These are phyloP conservation scores for Sporobolomyces pararoseus DNA, from an alignment of 768 basidiomycete species.

Conservation along the genomic window DNA sequence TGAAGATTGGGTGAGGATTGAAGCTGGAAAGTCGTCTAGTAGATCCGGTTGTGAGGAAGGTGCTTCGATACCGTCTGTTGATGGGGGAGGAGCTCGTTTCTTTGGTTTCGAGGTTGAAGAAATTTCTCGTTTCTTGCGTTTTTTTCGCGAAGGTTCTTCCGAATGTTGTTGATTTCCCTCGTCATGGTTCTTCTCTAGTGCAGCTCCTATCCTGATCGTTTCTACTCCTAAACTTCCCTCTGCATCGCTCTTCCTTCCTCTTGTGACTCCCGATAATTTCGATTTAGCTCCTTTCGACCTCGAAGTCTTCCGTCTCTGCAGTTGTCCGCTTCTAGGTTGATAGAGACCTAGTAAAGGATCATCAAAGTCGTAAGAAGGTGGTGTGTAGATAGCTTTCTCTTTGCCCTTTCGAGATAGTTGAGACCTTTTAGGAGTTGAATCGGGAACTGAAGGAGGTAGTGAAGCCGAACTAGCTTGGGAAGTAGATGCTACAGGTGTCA, in stretches of 20 bases:
- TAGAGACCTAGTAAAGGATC: background rate
- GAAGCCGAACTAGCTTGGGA: background rate
- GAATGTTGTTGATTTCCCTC: background rate
- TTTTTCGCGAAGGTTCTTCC: slow-evolving; percentile 3
- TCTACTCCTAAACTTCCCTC: background rate
- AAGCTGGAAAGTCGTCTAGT: no score
- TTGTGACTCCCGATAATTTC: background rate
- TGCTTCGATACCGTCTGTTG: background rate
- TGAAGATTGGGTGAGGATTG: no score
- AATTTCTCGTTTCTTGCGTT: background rate
- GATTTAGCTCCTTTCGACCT: background rate
- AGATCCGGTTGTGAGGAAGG: slow-evolving; percentile 3
- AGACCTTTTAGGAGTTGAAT: background rate
- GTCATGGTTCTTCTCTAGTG: background rate
- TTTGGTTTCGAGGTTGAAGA: background rate
- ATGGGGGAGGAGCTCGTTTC: no score
- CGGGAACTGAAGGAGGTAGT: background rate
- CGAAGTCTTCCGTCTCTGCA: background rate
- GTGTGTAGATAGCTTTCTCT: slow-evolving; percentile 5
- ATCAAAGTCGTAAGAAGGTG: slow-evolving; percentile 1
- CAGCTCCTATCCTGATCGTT: background rate
- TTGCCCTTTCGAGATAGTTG: slow-evolving; percentile 12
- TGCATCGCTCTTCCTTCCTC: background rate
- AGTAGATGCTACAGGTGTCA: background rate
- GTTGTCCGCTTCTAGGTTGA: slow-evolving; percentile 4